phyloP scores from a whole-genome alignment of 177 flowering plant genomes.

The Vitis hybrid region DNA sequence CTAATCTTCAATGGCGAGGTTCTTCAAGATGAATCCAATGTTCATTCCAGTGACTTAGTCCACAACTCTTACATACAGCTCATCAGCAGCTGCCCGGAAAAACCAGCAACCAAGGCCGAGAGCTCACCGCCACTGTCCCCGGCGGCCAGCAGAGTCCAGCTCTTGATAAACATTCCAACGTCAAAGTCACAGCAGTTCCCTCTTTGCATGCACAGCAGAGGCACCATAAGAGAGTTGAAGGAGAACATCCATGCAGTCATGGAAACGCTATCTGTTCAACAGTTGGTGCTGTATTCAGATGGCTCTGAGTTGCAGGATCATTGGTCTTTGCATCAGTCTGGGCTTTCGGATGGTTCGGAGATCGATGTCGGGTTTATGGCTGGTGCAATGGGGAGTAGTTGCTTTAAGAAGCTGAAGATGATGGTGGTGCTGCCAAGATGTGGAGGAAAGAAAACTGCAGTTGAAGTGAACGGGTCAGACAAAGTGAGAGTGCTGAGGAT shows the following conservation, averaged over 20 bases:
- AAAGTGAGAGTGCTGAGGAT: slow-evolving; percentile 61
- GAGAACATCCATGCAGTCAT: slow-evolving; percentile 42
- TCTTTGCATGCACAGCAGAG: slow-evolving; percentile 33
- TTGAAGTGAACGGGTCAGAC: slow-evolving; percentile 54
- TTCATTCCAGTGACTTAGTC: slow-evolving; percentile 49
- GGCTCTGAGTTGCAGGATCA: slow-evolving; percentile 45
- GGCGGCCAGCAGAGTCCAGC: slow-evolving; percentile 26
- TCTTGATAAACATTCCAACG: slow-evolving; percentile 4
- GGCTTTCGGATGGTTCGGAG: slow-evolving; percentile 37
- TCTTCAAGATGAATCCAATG: slow-evolving; percentile 48
- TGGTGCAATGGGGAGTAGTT: slow-evolving; percentile 3
- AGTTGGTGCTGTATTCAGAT: slow-evolving; percentile 18
- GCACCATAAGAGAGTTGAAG: slow-evolving; percentile 36
- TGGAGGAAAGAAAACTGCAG: slow-evolving; percentile 54
- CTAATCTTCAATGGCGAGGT: slow-evolving; percentile 55
- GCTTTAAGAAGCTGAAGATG: slow-evolving; percentile 47
- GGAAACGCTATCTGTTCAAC: slow-evolving; percentile 24
- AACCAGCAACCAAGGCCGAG: not conserved
- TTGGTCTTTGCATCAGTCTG: slow-evolving; percentile 28
- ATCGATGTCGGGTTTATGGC: slow-evolving; percentile 33
- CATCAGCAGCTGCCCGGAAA: slow-evolving; percentile 20
- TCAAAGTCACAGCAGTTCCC: slow-evolving; percentile 28
- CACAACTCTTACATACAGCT: slow-evolving; percentile 52
- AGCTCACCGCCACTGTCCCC: slow-evolving; percentile 5
- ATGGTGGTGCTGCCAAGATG: slow-evolving; percentile 38